Percentiles rank a stretch among this genome's conserved stretches.
These are phyloP conservation scores for Hanseniaspora pseudoguilliermondii DNA, from an alignment of 805 yeast genomes.

Conservation along the genomic window DNA sequence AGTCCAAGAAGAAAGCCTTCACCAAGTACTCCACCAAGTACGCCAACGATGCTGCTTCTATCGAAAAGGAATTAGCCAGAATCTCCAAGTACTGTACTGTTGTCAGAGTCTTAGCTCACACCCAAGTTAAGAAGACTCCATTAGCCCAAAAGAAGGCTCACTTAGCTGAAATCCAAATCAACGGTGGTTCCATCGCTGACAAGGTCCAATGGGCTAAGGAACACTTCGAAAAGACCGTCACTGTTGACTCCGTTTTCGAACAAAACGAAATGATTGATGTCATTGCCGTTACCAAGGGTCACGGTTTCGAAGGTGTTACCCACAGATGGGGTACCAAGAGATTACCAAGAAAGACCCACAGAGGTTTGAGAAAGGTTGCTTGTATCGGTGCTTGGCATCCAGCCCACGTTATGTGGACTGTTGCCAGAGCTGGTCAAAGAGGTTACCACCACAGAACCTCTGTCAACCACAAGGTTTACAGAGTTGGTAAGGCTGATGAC, in stretches of 20 bases:
- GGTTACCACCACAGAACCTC: conserved; percentile 99
- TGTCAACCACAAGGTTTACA: conserved; percentile 99
- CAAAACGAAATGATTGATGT: conserved; percentile 98
- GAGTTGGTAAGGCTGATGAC: conserved; percentile 94
- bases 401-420: conserved; percentile 98
- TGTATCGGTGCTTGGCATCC: conserved; percentile 99
- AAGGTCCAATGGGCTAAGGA: conserved; percentile 98
- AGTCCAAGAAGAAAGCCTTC: conserved; percentile 99
- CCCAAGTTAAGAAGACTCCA: conserved; percentile 99
- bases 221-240: conserved; percentile 97
- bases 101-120: conserved; percentile 98
- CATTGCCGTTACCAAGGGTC: conserved; percentile 99
- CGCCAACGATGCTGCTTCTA: conserved; percentile 76
- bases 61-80: conserved; percentile 96
- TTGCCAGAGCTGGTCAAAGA: conserved; percentile 99
- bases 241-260: conserved; percentile 92
- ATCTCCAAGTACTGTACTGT: conserved; percentile 95
- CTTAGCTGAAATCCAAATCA: conserved; percentile 97
- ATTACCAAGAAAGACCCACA: conserved; percentile 99
- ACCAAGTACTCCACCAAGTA: conserved; percentile 98
- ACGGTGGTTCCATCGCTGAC: conserved; percentile 97
- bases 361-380: conserved; percentile 99
- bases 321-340: conserved; percentile 99
- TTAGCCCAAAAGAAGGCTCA: conserved; percentile 99
- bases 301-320: conserved; percentile 99